A percentile compares a stretch with the other conserved stretches of the same genome.
phyloP scores from a whole-genome alignment of 208 protist species.

The Acanthamoeba castellanii region DNA sequence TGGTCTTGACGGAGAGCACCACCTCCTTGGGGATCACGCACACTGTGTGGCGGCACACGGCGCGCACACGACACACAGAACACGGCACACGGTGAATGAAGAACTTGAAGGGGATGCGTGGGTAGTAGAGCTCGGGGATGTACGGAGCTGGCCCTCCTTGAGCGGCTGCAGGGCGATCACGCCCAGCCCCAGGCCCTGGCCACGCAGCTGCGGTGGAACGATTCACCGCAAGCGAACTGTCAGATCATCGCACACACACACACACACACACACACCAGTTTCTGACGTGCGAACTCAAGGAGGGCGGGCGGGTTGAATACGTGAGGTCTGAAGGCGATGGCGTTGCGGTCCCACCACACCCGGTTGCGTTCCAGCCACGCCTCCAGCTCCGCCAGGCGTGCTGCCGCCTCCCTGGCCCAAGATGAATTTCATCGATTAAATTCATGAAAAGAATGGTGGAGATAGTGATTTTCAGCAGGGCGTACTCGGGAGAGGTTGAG shows the following conservation, averaged over 20 bases:
- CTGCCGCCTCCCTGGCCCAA: background rate
- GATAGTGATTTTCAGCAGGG: no score
- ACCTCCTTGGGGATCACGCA: background rate
- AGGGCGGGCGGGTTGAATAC: background rate
- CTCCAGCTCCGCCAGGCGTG: background rate
- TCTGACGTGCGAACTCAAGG: no score
- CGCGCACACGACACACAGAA: no score
- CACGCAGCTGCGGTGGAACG: background rate
- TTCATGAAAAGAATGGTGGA: no score
- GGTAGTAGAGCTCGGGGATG: no score
- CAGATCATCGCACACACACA: no score
- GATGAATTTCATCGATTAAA: no score
- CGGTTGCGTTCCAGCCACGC: background rate
- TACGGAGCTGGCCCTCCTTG: background rate
- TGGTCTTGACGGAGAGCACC: background rate
- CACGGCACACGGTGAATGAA: no score
- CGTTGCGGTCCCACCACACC: background rate
- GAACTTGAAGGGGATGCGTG: no score
- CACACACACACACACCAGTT: no score
- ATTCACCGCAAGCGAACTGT: no score
- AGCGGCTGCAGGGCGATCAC: background rate
- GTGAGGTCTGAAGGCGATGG: background rate
- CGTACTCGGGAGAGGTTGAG: no score
- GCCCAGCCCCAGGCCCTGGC: background rate
- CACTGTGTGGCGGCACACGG: background rate